Evolutionary conservation across 176 grass and related monocot genomes (phyloP).

Genomic region (Echinochloa phyllopogon): DNA sequence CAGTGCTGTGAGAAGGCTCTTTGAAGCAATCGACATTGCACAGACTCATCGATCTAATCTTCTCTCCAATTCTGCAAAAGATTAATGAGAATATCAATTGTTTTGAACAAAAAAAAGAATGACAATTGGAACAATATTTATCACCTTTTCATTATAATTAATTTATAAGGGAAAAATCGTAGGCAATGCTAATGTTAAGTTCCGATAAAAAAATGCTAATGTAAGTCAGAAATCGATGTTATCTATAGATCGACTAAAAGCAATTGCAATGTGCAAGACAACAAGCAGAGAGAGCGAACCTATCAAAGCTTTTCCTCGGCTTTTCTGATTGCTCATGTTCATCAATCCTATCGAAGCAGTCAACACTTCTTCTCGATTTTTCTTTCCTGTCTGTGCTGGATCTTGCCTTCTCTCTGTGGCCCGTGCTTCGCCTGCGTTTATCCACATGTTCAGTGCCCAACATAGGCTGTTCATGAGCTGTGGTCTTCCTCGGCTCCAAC

Average conservation of each 20-base stretch:
- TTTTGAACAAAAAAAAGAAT: too few relatives aligned
- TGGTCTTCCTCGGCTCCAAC: constrained; percentile 51
- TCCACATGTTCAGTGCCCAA: constrained; percentile 39
- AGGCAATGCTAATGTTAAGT: background rate
- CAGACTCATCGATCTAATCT: constrained; percentile 82
- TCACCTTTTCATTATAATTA: constrained; percentile 31
- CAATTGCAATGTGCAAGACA: background rate
- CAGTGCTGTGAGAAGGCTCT: constrained; percentile 51
- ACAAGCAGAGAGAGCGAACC: constrained; percentile 52
- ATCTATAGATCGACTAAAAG: background rate
- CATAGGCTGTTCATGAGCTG: constrained; percentile 41
- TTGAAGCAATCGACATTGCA: constrained; percentile 94
- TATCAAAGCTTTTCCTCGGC: constrained; percentile 94
- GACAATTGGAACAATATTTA: background rate
- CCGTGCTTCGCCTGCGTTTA: constrained; percentile 60
- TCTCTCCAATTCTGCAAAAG: constrained; percentile 74
- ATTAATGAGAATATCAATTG: background rate
- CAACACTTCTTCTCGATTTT: constrained; percentile 74
- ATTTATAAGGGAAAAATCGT: background rate
- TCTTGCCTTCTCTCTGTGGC: constrained; percentile 59
- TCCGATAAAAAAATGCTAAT: too few relatives aligned
- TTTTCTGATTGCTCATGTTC: constrained; percentile 60
- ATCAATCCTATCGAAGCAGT: constrained; percentile 50
- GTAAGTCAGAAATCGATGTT: background rate
- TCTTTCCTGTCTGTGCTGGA: constrained; percentile 55